Conservation (phyloP, 139 green algal genomes). For the Ulvella scutata region DNA sequence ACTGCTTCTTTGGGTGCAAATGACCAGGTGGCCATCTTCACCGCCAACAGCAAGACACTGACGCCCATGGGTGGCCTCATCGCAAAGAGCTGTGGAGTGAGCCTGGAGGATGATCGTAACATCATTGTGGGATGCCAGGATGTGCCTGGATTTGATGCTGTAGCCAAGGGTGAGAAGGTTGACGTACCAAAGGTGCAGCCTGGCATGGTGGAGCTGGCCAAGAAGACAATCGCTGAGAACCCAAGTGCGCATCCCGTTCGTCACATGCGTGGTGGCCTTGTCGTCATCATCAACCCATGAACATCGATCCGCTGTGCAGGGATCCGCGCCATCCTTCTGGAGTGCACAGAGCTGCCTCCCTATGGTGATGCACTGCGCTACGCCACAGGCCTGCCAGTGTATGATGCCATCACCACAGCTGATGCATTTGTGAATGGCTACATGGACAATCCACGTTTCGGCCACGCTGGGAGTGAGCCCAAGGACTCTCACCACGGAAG, state of each 20-base stretch:
- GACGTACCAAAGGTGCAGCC: background rate
- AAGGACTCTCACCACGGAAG: too few relatives aligned
- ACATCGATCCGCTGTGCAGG: too few relatives aligned
- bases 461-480: too few relatives aligned
- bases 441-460: background rate
- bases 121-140: background rate
- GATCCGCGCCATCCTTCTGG: background rate
- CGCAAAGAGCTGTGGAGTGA: background rate
- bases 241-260: too few relatives aligned
- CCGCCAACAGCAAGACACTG: background rate
- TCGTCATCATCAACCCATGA: too few relatives aligned
- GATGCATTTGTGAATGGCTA: background rate
- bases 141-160: background rate
- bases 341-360: conserved; percentile 2
- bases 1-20: background rate
- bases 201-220: background rate
- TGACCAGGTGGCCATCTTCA: background rate
- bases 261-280: too few relatives aligned
- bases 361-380: background rate
- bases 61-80: background rate
- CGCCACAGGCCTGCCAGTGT: background rate
- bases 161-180: background rate
- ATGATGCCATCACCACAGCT: background rate
- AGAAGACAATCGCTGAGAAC: background rate
- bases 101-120: background rate